Evolutionary conservation across 140 eudicot genomes (phyloP).

Genomic region (Eryngium alpinum): DNA sequence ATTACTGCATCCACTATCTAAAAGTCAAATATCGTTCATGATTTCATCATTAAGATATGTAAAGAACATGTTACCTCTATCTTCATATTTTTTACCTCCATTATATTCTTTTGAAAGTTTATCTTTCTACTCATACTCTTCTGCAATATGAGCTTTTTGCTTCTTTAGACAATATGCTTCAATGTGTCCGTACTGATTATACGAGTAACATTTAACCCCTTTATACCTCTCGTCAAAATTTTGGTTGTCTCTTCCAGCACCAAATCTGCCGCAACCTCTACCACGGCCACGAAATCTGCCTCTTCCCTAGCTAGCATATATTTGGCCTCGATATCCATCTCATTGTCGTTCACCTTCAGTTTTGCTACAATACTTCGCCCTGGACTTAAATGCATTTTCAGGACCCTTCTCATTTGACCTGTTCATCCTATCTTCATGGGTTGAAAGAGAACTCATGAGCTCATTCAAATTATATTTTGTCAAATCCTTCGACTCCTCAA

Average conservation of each 20-base stretch:
- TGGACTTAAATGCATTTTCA: not conserved
- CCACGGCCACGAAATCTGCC: not conserved
- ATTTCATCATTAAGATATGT: not conserved
- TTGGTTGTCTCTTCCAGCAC: not conserved
- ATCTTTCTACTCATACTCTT: too few relatives aligned
- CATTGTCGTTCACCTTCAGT: not conserved
- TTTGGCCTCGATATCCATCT: not conserved
- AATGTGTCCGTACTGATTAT: not conserved
- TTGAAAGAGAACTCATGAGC: not conserved
- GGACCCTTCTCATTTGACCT: not conserved
- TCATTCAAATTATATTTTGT: not conserved
- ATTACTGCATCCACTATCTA: not conserved
- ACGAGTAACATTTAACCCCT: not conserved
- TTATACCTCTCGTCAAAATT: not conserved
- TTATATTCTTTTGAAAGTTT: too few relatives aligned
- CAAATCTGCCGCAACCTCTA: not conserved
- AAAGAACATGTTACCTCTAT: not conserved
- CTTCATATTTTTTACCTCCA: not conserved
- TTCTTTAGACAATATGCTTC: not conserved
- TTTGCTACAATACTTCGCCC: not conserved
- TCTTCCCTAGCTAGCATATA: not conserved
- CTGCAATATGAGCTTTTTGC: too few relatives aligned
- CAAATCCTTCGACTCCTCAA: constrained; percentile 3
- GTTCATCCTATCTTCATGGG: not conserved
- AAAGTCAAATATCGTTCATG: not conserved